These are phyloP conservation scores for Aureobasidium sp. DNA, from an alignment of 2,329 filamentous ascomycete species.

Conservation along the genomic window DNA sequence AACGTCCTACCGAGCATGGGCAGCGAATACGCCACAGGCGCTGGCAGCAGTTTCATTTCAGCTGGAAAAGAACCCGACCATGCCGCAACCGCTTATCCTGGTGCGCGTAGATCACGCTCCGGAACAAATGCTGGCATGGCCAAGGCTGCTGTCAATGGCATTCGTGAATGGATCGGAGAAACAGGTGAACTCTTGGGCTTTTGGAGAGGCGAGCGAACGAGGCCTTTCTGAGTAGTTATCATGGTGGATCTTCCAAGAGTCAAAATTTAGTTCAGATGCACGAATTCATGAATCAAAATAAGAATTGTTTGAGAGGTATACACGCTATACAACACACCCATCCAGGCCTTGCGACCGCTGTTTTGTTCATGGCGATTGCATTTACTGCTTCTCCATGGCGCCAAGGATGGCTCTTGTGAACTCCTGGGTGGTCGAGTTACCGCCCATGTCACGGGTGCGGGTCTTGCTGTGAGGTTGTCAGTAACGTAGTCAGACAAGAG, in stretches of 20 bases:
- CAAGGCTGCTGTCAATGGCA: slow-evolving; percentile 52
- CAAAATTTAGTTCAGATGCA: neutral
- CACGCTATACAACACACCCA: slow-evolving; percentile 12
- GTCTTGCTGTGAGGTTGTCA: slow-evolving; percentile 56
- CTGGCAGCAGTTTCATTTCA: slow-evolving; percentile 44
- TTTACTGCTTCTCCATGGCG: slow-evolving; percentile 66
- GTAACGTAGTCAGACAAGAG: slow-evolving; percentile 16
- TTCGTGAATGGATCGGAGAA: slow-evolving; percentile 57
- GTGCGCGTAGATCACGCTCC: slow-evolving; percentile 41
- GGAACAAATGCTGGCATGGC: slow-evolving; percentile 49
- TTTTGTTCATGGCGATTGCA: neutral
- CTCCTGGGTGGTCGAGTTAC: slow-evolving; percentile 79
- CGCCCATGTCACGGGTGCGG: slow-evolving; percentile 94
- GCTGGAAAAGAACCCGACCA: slow-evolving; percentile 34
- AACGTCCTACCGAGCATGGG: slow-evolving; percentile 93
- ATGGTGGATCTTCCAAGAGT: neutral
- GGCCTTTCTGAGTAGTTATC: slow-evolving; percentile 26
- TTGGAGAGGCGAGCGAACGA: slow-evolving; percentile 53
- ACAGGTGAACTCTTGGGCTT: slow-evolving; percentile 57
- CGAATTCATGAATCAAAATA: slow-evolving; percentile 16
- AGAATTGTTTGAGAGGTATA: slow-evolving; percentile 15
- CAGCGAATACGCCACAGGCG: slow-evolving; percentile 60
- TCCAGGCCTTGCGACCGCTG: slow-evolving; percentile 3
- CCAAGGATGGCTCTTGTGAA: slow-evolving; percentile 91
- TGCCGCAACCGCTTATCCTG: slow-evolving; percentile 38